Percentiles rank a stretch among this genome's conserved stretches.
Evolutionary conservation across 495 filamentous ascomycete species (phyloP).

Genomic region (Echria macrotheca): DNA sequence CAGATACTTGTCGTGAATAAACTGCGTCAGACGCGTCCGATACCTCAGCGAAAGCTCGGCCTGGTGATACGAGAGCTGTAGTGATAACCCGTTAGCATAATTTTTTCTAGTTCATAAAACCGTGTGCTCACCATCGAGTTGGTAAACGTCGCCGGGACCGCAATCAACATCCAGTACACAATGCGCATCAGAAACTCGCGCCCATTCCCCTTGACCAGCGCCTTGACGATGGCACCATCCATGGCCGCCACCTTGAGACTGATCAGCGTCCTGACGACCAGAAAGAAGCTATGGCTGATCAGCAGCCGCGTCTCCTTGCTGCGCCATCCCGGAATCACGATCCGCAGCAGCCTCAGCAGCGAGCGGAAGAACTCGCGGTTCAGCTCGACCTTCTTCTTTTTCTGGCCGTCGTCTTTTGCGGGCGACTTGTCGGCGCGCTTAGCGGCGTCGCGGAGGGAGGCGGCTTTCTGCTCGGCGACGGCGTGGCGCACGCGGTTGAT

Average conservation of each 20-base stretch:
- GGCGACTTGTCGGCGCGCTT: constrained; percentile 52
- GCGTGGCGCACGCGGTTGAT: constrained; percentile 87
- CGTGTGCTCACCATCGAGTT: constrained; percentile 82
- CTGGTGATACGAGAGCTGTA: constrained; percentile 91
- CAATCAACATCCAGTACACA: constrained; percentile 98
- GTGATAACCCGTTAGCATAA: constrained; percentile 1
- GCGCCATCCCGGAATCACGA: constrained; percentile 83
- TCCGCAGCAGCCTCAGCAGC: constrained; percentile 69
- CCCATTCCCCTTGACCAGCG: constrained; percentile 82
- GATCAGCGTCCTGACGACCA: constrained; percentile 80
- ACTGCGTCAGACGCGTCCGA: constrained; percentile 80
- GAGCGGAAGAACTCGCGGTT: constrained; percentile 94
- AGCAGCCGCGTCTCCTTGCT: constrained; percentile 84
- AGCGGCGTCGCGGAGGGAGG: constrained; percentile 65
- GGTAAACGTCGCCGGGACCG: constrained; percentile 95
- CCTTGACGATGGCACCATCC: constrained; percentile 88
- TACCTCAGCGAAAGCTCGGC: constrained; percentile 90
- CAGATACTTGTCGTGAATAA: constrained; percentile 91
- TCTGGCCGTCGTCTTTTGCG: constrained; percentile 44
- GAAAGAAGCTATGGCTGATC: constrained; percentile 74
- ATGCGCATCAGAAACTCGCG: constrained; percentile 84
- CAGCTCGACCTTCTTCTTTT: constrained; percentile 81
- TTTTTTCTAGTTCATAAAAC: not conserved
- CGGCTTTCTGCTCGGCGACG: constrained; percentile 86
- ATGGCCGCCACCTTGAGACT: constrained; percentile 94